Evolutionary conservation across 2,329 filamentous ascomycete species (phyloP), one percentile per base, ranked within the genome.

Genomic region (Aspergillus glaucus): DNA sequence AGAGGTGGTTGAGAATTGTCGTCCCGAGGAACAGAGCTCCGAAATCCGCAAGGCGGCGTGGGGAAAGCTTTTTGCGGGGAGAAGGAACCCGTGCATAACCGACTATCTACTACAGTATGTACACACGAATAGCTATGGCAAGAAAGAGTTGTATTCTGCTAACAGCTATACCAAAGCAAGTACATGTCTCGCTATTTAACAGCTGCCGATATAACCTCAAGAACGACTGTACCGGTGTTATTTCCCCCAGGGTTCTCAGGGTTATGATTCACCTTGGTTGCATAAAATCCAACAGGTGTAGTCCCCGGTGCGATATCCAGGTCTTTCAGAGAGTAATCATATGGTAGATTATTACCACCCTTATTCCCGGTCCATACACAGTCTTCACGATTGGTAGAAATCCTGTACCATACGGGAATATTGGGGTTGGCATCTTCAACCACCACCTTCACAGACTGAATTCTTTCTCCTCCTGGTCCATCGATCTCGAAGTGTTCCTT

Each of bases 1-100:
- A 19, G 17, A 40, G 15, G 17, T 40, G 17, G 37, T 40, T 17
- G 37, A 43, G 26, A 42, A 36, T 14, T 19, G 22, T 26, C 9
- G 43, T 46, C 44, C 32, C 17, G 42, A 43, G 15, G 12, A 46
- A 43, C 17, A 15, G 37, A 49, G 42, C 34, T 46, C 41, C 24
- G 40, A 44, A 39, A 26, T 45, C 43, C 15, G 19, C 44, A 42
- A 55, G 49, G 51, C 49, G 53, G 43, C 58, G 59, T 61, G 59
- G 60, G 55, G 55, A 57, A 57, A 58, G 54, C 51, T 54, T 44
- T 4, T 2, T 50, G 49, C 43, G 51, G 51, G 51, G 51, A 47
- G 19, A 22, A 22, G 12, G 10, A 21, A 41, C 40, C 56, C 55
- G 55, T 46, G 47, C 40, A 49, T 57, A 57, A 57, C 50, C 56